A percentile compares a stretch with the other conserved stretches of the same genome.
Conservation (phyloP, 2,329 filamentous ascomycete species). For the Cadophora luteo-olivacea region DNA sequence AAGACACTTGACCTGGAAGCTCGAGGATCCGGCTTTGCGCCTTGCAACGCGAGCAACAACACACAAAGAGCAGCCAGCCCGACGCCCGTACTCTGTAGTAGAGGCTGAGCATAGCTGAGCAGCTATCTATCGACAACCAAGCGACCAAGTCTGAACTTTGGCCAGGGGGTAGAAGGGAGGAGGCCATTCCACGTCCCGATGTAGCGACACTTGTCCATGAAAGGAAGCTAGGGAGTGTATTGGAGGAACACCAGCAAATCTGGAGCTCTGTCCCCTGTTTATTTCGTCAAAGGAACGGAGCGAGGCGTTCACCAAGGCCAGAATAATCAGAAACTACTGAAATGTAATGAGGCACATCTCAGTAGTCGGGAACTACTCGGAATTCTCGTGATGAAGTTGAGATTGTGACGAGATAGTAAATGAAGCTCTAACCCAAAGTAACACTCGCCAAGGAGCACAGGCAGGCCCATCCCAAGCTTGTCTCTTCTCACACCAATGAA, state of each 20-base stretch:
- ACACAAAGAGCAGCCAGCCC: neutral
- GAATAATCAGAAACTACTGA: constrained; percentile 4
- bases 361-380: neutral
- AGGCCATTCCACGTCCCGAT: constrained; percentile 18
- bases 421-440: constrained; percentile 6
- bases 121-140: neutral
- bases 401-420: constrained; percentile 20
- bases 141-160: neutral
- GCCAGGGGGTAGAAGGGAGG: neutral
- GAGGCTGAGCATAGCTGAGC: neutral
- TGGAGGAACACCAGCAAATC: neutral
- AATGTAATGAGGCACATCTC: neutral
- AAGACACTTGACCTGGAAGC: constrained; percentile 33
- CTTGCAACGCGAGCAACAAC: neutral
- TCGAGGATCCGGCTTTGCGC: constrained; percentile 25
- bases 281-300: neutral
- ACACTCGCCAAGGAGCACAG: constrained; percentile 2
- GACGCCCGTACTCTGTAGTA: neutral
- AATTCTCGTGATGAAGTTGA: constrained; percentile 8
- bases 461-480: neutral
- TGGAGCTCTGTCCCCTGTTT: constrained; percentile 3
- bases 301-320: neutral
- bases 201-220: neutral
- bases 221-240: neutral
- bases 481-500: constrained; percentile 3